Conservation (phyloP, 371 early-diverging fungal genomes). For the Rhizomucor miehei region DNA sequence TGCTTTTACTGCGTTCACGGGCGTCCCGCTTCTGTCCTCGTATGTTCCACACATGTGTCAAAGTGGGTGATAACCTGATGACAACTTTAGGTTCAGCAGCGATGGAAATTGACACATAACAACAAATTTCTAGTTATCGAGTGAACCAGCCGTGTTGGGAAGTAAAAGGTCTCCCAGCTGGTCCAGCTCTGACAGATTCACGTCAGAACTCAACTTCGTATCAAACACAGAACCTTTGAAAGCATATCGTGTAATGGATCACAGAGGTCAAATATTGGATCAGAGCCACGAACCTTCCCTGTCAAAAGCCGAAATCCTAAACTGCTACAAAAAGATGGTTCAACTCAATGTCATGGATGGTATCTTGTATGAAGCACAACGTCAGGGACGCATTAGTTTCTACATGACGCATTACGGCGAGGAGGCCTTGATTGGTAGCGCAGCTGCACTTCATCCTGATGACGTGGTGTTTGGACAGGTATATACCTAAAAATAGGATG, state of each 20-base stretch:
- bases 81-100: too few species aligned
- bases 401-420: constrained; percentile 99
- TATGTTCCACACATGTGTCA: too few species aligned
- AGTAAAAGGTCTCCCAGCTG: constrained; percentile 4
- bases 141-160: too few species aligned
- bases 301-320: constrained; percentile 66
- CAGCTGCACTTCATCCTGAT: constrained; percentile 82
- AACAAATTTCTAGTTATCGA: too few species aligned
- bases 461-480: constrained; percentile 92
- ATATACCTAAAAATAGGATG: neutral
- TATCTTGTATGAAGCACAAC: constrained; percentile 96
- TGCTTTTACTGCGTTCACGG: too few species aligned
- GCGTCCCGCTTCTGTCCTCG: too few species aligned
- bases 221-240: constrained; percentile 53
- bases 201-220: constrained; percentile 10
- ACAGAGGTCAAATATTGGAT: constrained; percentile 70
- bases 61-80: too few species aligned
- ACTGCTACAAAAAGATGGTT: constrained; percentile 91
- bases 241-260: constrained; percentile 95
- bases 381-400: constrained; percentile 95
- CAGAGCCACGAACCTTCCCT: constrained; percentile 66
- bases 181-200: constrained; percentile 13
- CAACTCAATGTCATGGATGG: constrained; percentile 88
- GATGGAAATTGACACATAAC: too few species aligned
- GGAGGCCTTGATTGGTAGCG: constrained; percentile 92